A percentile compares a stretch with the other conserved stretches of the same genome.
Evolutionary conservation across 768 basidiomycete species (phyloP).

Genomic region (Xanthoconium stramineum): DNA sequence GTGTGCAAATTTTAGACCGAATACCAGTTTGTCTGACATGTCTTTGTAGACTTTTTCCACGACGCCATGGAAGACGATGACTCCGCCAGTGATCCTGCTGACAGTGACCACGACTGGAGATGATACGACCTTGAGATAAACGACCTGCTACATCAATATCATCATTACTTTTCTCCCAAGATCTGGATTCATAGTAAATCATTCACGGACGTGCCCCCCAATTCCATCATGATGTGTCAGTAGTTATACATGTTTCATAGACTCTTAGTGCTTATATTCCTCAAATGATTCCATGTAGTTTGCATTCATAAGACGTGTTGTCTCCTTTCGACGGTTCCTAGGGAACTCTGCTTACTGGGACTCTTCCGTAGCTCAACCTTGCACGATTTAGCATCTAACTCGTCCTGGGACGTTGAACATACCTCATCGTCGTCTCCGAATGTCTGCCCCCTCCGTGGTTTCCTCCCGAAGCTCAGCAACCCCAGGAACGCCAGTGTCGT

Average conservation of each 20-base stretch:
- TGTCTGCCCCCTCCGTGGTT: background rate
- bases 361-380: slow-evolving; percentile 24
- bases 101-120: slow-evolving; percentile 33
- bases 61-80: slow-evolving; percentile 52
- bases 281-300: slow-evolving; percentile 1
- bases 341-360: slow-evolving; percentile 9
- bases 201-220: slow-evolving; percentile 14
- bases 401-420: slow-evolving; percentile 8
- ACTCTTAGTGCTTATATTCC: background rate
- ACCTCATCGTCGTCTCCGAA: slow-evolving; percentile 16
- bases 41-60: slow-evolving; percentile 52
- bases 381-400: slow-evolving; percentile 1
- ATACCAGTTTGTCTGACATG: background rate
- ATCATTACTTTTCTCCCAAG: slow-evolving; percentile 19
- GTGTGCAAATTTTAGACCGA: slow-evolving; percentile 18
- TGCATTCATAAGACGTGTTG: background rate
- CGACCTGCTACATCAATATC: slow-evolving; percentile 4
- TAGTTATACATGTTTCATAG: slow-evolving; percentile 17
- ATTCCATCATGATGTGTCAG: slow-evolving; percentile 10
- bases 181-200: slow-evolving; percentile 19
- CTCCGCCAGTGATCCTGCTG: slow-evolving; percentile 26
- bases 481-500: slow-evolving; percentile 42
- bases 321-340: background rate
- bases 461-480: slow-evolving; percentile 26
- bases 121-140: slow-evolving; percentile 14